Percentiles rank a stretch among this genome's conserved stretches.
phyloP scores from a whole-genome alignment of 306 rosid genomes.

The Cicer yamashitae region DNA sequence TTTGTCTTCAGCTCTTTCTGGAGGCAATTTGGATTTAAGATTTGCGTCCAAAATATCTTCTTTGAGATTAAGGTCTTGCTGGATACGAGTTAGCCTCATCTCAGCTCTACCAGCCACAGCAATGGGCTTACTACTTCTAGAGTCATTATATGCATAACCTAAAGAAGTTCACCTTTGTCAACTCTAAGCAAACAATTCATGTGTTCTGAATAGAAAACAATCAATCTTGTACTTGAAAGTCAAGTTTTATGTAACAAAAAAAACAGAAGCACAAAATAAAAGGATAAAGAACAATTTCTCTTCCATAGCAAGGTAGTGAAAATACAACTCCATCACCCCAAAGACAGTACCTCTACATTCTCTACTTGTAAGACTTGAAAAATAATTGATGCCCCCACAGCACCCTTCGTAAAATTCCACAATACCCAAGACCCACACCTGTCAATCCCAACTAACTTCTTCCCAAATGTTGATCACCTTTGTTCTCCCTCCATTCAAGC shows the following conservation, averaged over 20 bases:
- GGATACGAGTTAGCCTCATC: slow-evolving; percentile 48
- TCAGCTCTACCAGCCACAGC: slow-evolving; percentile 47
- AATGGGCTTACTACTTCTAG: slow-evolving; percentile 51
- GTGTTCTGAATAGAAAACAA: slow-evolving; percentile 26
- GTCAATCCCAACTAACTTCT: too few species aligned
- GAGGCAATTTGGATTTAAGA: slow-evolving; percentile 41
- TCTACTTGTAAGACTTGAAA: too few species aligned
- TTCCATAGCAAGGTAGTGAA: neutral
- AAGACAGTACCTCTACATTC: neutral
- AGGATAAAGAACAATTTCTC: neutral
- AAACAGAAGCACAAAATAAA: neutral
- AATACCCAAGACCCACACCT: too few species aligned
- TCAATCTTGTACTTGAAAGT: neutral
- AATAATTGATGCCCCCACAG: too few species aligned
- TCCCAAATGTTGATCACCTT: too few species aligned
- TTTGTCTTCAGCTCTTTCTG: slow-evolving; percentile 66
- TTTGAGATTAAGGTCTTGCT: slow-evolving; percentile 48
- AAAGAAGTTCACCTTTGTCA: slow-evolving; percentile 45
- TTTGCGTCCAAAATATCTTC: slow-evolving; percentile 39
- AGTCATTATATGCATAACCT: slow-evolving; percentile 50
- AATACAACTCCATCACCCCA: neutral
- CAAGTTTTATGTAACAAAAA: neutral
- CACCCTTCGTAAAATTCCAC: too few species aligned
- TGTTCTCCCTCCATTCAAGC: too few species aligned
- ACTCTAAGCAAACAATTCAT: slow-evolving; percentile 26